phyloP scores from a whole-genome alignment of 78 protist species.

The Dictyostelium capitatum region DNA sequence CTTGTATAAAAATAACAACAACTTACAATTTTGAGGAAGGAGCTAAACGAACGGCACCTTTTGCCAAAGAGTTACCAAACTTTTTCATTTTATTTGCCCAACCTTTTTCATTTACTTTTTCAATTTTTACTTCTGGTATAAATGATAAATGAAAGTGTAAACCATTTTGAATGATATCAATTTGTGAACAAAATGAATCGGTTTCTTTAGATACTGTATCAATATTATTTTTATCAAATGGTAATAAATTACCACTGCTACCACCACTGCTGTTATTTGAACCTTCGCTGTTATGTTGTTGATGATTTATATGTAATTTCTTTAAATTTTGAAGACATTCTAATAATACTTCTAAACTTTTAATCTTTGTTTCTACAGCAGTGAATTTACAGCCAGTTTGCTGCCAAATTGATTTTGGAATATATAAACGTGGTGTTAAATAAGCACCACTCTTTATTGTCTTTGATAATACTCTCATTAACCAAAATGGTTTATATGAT shows the following conservation, averaged over 20 bases:
- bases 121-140: conserved; percentile 77
- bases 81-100: conserved; percentile 79
- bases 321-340: conserved; percentile 53
- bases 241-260: neutral
- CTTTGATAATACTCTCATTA: conserved; percentile 68
- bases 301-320: neutral
- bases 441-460: conserved; percentile 74
- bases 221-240: conserved; percentile 46
- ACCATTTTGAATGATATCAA: conserved; percentile 71
- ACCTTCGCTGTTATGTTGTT: neutral
- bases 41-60: conserved; percentile 77
- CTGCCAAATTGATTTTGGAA: conserved; percentile 77
- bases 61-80: conserved; percentile 61
- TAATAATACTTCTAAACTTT: conserved; percentile 43
- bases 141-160: conserved; percentile 68
- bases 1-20: neutral
- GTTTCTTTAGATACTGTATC: conserved; percentile 53
- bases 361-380: conserved; percentile 56
- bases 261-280: neutral
- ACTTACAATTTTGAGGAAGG: conserved; percentile 72
- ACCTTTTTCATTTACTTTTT: conserved; percentile 68
- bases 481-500: conserved; percentile 82
- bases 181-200: conserved; percentile 64
- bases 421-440: conserved; percentile 65
- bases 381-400: conserved; percentile 75